Conservation (phyloP, 1,284 basidiomycete genomes). For the Ceratobasidium sp. region DNA sequence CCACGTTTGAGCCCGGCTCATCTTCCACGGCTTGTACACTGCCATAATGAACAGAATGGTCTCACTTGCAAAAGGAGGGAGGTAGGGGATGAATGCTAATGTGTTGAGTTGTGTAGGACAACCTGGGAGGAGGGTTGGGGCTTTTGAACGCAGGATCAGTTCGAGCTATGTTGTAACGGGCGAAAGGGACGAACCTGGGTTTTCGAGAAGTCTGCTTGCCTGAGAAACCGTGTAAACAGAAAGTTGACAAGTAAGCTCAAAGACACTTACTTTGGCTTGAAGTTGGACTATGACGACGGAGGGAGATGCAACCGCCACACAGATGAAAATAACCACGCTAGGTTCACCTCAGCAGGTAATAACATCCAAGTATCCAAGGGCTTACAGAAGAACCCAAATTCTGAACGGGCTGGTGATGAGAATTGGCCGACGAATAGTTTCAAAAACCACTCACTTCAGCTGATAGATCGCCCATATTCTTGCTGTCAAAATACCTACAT, state of each 20-base stretch:
- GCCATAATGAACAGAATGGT: slow-evolving; percentile 12
- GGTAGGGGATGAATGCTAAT: slow-evolving; percentile 5
- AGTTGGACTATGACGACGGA: slow-evolving; percentile 2
- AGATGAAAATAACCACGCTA: neutral
- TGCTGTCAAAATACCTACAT: slow-evolving; percentile 9
- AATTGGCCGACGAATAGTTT: neutral
- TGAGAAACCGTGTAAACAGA: neutral
- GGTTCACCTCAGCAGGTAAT: neutral
- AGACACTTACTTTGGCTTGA: neutral
- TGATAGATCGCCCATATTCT: slow-evolving; percentile 26
- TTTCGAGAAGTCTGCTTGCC: neutral
- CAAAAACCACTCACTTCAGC: neutral
- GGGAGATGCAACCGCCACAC: neutral
- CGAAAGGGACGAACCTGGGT: slow-evolving; percentile 12
- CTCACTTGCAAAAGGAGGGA: slow-evolving; percentile 12
- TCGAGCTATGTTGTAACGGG: neutral
- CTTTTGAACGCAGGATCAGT: neutral
- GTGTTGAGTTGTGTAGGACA: slow-evolving; percentile 15
- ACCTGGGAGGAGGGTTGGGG: neutral
- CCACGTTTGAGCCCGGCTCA: neutral
- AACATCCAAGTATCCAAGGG: neutral
- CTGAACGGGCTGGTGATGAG: neutral
- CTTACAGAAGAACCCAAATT: slow-evolving; percentile 2
- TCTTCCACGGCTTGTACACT: slow-evolving; percentile 26
- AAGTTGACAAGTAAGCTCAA: neutral